These are phyloP conservation scores for Heliophila coronopifolia DNA, from an alignment of 441 rosid species.

Conservation along the genomic window DNA sequence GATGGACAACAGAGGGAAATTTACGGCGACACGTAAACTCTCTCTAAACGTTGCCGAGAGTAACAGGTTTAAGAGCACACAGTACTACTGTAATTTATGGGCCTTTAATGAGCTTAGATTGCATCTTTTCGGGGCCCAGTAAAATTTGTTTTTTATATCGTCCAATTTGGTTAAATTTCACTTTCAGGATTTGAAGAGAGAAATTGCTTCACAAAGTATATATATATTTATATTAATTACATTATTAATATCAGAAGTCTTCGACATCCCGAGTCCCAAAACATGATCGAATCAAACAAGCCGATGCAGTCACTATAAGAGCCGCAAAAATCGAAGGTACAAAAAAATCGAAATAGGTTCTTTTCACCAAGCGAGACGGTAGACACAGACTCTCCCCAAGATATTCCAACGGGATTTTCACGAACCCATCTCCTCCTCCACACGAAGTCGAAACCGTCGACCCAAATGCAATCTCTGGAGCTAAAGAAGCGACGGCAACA, in stretches of 20 bases:
- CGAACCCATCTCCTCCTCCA: slow-evolving; percentile 24
- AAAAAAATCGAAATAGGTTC: slow-evolving; percentile 40
- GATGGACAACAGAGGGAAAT: neutral
- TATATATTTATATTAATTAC: too few species aligned
- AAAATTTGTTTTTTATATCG: too few species aligned
- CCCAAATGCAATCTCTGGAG: slow-evolving; percentile 39
- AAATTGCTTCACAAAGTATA: too few species aligned
- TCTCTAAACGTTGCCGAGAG: neutral
- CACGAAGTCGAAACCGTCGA: slow-evolving; percentile 33
- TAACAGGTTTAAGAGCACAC: slow-evolving; percentile 6
- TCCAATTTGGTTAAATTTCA: too few species aligned
- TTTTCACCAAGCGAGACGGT: slow-evolving; percentile 38
- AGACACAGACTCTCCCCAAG: slow-evolving; percentile 34
- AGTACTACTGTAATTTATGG: neutral
- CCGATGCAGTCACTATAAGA: slow-evolving; percentile 40
- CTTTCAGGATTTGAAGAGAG: too few species aligned
- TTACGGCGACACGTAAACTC: neutral
- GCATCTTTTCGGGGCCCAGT: too few species aligned
- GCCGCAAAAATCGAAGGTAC: slow-evolving; percentile 44
- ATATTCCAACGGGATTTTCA: slow-evolving; percentile 38
- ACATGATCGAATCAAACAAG: slow-evolving; percentile 44
- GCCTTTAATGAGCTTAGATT: neutral
- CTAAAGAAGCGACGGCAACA: slow-evolving; percentile 38
- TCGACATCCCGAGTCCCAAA: slow-evolving; percentile 3
- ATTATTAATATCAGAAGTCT: neutral